Base-by-base conservation (phyloP, 179 eudicot species). In the Spergularia azorica region DNA sequence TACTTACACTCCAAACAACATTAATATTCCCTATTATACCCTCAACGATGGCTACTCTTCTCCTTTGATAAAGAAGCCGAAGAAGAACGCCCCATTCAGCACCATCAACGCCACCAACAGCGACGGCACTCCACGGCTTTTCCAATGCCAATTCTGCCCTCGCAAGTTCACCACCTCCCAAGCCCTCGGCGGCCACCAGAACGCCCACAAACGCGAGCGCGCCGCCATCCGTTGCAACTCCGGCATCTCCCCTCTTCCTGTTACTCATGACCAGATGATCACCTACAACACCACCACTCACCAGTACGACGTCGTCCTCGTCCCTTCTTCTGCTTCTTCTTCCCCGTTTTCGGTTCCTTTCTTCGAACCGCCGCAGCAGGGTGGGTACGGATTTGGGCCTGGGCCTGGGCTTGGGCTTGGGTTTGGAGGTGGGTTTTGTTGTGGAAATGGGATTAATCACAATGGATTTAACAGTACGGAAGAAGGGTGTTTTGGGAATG, bases 111-210 rank as follows among this genome's bases (percentile, higher is more conserved):
- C 48, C n/a, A 4, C 6, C 60, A 14, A 11, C 39, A 21, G 21
- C 9, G 65, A 12, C 60, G 48, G 8, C 13, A 6, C 59, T 13
- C 61, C 73, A 1, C 54, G 26, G 9, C 9, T 15, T 13, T 92
- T 84, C 86, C 74, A 84, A 3, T 92, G 95, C 82, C 90, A 75
- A 11, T 92, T 81, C 82, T 90, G 95, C 43, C 81, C 86, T 54
- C 88, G 95, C 16, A 80, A 83, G 66, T 90, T 90, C 88, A 67
- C 39, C 84, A 83, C 97, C 46, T 90, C 92, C 46, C 91, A 90
- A 62, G 93, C 95, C 10, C 83, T 90, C 46, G 95, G 95, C 4
- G 95, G 97, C 38, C 97, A 92, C 73, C 97, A 92, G 54, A 92
- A 92, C 58, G 97, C 97, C 6, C 97, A 91, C 81, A 86, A 86